Base-by-base conservation (phyloP, 164 flowering plant genomes). In the Vitis amurensis region DNA sequence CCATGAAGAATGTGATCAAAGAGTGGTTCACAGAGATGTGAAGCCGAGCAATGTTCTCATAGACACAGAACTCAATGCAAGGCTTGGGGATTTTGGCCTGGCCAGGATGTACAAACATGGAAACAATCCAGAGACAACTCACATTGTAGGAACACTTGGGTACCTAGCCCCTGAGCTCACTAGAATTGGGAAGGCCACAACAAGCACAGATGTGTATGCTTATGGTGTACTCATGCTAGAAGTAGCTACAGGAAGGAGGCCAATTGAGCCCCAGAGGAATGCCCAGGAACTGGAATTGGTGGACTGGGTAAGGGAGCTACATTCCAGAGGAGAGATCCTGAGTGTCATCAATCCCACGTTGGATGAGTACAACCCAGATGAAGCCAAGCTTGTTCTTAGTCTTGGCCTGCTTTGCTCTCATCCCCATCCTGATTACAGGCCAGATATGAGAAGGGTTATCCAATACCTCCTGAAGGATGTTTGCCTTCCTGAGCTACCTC, bases 21-120 rank as follows among this genome's bases (percentile, higher is more conserved):
- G 29, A 44, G 71, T 68, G 8, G 1, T 68, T 15, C 71, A 68
- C 64, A 60, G 78, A 55, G 78, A 75, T 55, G 66, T 75, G 12
- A 75, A 70, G 19, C 63, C 78, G 12, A 70, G 78, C 67, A 75
- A 70, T 17, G 61, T 72, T n/a, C 19, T 68, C 8, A 57, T 68
- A 68, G 71, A 68, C 52, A 44, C 4, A 12, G 53, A 70, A 8
- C 60, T 70, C 6, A 70, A 60, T 29, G 67, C 74, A 4, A 59
- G 51, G 17, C 67, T 75, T 8, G 75, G 72, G 0, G 75, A 76
- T 63, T 76, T 76, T 48, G 75, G 75, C 17, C 61, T 76, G 48
- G 71, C 79, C 3, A 72, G 69, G 19, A 50, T 17, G 11, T 51
- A 63, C 9, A 69, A 68, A 2, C 77, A 64, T 65, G 70, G 64